Evolutionary conservation across 2,329 filamentous ascomycete genomes (phyloP).

Genomic region (Colletotrichum tropicale): DNA sequence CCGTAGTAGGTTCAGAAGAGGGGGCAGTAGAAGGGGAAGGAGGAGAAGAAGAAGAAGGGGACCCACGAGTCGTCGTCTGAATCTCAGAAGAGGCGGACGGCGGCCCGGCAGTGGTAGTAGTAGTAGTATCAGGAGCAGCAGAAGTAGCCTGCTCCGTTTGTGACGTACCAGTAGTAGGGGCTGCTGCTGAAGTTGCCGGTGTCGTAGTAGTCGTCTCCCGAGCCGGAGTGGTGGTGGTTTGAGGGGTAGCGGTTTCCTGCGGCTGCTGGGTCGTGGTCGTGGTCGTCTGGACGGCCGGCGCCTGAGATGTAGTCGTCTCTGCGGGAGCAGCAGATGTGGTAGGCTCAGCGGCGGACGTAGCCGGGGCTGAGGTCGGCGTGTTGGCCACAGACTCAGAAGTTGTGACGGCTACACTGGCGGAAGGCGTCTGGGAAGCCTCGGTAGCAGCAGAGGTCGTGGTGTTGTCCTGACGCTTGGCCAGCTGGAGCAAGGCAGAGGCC

Average conservation of each 20-base stretch:
- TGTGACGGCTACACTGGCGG: constrained; percentile 19
- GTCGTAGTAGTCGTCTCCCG: constrained; percentile 22
- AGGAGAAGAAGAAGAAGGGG: constrained; percentile 24
- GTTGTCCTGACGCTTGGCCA: constrained; percentile 64
- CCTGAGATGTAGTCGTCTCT: constrained; percentile 9
- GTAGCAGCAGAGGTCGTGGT: constrained; percentile 29
- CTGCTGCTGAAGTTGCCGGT: constrained; percentile 30
- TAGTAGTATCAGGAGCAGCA: constrained; percentile 24
- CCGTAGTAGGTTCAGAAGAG: constrained; percentile 26
- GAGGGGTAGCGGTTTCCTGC: constrained; percentile 3
- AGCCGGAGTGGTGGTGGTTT: constrained; percentile 11
- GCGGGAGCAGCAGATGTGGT: neutral
- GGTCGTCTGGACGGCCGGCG: neutral
- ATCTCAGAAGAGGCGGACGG: constrained; percentile 26
- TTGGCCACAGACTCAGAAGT: neutral
- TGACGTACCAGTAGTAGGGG: constrained; percentile 29
- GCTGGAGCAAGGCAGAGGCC: constrained; percentile 65
- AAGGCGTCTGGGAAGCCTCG: constrained; percentile 1
- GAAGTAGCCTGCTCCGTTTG: constrained; percentile 22
- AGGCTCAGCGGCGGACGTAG: constrained; percentile 22
- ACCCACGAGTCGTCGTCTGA: constrained; percentile 20
- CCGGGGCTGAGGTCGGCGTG: constrained; percentile 24
- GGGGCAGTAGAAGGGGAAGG: constrained; percentile 32
- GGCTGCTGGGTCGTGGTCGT: constrained; percentile 12
- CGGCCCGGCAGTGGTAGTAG: constrained; percentile 32